A percentile compares a stretch with the other conserved stretches of the same genome.
Conservation (phyloP, 2,329 filamentous ascomycete species). For the Neospermospora avenae region DNA sequence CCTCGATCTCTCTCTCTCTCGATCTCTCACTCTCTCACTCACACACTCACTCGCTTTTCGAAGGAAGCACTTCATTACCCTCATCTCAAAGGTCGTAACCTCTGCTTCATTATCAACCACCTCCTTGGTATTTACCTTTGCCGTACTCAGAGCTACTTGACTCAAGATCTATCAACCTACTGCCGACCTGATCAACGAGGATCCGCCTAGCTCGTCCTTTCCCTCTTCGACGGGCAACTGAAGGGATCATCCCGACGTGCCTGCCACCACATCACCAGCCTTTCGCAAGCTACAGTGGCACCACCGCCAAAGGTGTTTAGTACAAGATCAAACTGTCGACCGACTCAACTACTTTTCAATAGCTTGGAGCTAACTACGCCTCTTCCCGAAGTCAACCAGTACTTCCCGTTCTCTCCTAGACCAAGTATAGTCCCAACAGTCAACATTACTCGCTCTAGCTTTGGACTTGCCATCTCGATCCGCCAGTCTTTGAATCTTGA, state of each 20-base stretch:
- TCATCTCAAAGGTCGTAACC: too few species aligned
- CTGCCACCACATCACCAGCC: constrained; percentile 7
- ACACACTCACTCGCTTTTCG: background rate
- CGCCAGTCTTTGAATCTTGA: background rate
- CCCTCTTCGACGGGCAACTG: background rate
- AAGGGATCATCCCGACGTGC: constrained; percentile 9
- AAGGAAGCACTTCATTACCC: background rate
- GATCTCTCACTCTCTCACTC: background rate
- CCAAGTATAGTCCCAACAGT: background rate
- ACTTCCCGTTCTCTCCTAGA: constrained; percentile 1
- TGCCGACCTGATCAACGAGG: background rate
- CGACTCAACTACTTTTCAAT: constrained; percentile 1
- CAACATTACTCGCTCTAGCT: background rate
- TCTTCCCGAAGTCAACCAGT: constrained; percentile 4
- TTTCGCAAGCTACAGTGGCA: background rate
- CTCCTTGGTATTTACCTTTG: too few species aligned
- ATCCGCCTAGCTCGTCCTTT: background rate
- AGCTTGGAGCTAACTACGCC: constrained; percentile 1
- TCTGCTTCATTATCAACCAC: too few species aligned
- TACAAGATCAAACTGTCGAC: constrained; percentile 3
- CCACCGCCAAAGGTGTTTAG: constrained; percentile 2
- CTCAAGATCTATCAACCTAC: background rate
- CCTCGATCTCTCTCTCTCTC: background rate
- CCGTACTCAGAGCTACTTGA: background rate
- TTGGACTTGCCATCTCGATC: background rate